Evolutionary conservation across 352 stramenopile species (phyloP), one percentile per base, ranked within the genome.

Genomic region (Globisporangium cylindrosporum): DNA sequence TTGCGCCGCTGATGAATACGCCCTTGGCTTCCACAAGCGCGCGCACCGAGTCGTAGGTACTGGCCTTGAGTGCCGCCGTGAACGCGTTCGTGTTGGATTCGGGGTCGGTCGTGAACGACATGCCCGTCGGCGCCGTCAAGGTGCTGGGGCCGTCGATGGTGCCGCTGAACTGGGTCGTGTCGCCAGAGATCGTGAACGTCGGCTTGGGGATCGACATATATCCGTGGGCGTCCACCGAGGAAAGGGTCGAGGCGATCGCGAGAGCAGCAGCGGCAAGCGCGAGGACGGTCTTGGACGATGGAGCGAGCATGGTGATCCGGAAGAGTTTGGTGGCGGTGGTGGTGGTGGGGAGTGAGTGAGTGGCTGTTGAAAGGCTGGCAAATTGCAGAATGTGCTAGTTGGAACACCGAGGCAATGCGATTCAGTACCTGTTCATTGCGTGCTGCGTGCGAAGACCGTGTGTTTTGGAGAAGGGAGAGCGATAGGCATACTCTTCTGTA

Each of bases 121-220:
- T 57, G 56, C 65, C 65, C 25, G 36, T 32, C 36, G 56, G 48
- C 18, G 56, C 54, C 25, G 36, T 66, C 27, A 55, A 34, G 10
- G 36, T 27, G 32, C n/a, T 63, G 27, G 49, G 29, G 1, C 43
- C 62, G 25, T 62, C 34, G 46, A 64, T 69, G 36, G 64, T 69
- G 38, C 38, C 43, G 3, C 25, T 22, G 38, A 57, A 69, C 41
- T 64, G 58, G 18, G 29, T 64, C 14, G 53, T 64, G 62, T 62
- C 48, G 6, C 36, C 67, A 20, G 54, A 41, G n/a, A 66, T 70
- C 12, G 69, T 67, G 29, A 72, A 76, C 58, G 70, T 69, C 15
- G 53, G 62, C 59, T 73, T 67, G 6, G 66, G 70, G 29, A 68
- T 61, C 4, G 65, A 71, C 69, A 79, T 72, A 66, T 74, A 76